A percentile compares a stretch with the other conserved stretches of the same genome.
phyloP scores from a whole-genome alignment of 257 asterid genomes.

The Primulina tabacum region DNA sequence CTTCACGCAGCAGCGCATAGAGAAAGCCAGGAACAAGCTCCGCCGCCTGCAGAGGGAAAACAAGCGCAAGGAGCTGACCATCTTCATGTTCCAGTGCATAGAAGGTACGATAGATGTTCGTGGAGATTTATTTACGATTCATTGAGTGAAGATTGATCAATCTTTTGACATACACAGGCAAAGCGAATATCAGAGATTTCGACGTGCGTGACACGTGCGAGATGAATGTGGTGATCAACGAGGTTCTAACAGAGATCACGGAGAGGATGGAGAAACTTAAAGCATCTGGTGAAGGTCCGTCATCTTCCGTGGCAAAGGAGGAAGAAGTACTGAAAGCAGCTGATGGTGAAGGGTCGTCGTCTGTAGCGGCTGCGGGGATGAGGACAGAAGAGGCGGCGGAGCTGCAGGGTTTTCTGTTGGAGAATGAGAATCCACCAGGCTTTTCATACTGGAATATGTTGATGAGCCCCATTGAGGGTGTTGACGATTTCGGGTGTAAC shows the following conservation, averaged over 20 bases:
- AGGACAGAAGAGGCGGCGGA: not conserved
- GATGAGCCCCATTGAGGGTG: too few relatives aligned
- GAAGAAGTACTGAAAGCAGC: too few relatives aligned
- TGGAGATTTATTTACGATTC: too few relatives aligned
- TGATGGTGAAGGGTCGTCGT: too few relatives aligned
- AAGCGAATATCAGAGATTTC: not conserved
- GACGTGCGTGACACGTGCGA: not conserved
- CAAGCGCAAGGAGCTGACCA: not conserved
- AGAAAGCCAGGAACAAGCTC: not conserved
- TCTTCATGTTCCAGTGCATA: not conserved
- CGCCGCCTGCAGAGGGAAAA: not conserved
- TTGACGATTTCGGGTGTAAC: too few relatives aligned
- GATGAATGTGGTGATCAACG: not conserved
- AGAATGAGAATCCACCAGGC: not conserved
- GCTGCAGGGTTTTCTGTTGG: too few relatives aligned
- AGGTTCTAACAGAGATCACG: not conserved
- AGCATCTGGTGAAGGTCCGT: not conserved
- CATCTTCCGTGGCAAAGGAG: not conserved
- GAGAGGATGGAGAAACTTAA: not conserved
- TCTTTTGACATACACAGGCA: not conserved
- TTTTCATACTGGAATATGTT: not conserved
- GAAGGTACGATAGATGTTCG: not conserved
- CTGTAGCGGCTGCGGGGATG: too few relatives aligned
- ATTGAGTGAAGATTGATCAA: too few relatives aligned
- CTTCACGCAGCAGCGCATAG: not conserved